Evolutionary conservation across 1,139 yeast genomes (phyloP), one percentile per base, ranked within the genome.

Genomic region (Suhomyces chickasaworum): DNA sequence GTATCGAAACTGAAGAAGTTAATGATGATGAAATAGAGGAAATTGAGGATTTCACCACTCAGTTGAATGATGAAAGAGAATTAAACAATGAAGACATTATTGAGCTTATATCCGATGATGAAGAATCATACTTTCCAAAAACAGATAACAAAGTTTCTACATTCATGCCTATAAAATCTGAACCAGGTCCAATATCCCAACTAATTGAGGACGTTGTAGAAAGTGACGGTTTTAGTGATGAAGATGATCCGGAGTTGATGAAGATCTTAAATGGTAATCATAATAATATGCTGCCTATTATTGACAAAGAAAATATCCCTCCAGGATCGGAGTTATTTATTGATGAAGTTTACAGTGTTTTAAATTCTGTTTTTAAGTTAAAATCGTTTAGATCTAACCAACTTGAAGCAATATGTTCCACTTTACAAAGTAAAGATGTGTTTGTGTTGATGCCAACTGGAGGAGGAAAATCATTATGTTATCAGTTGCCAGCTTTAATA

Each of bases 391-490:
- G 99, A 44, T 78, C 84, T 3, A 89, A 93, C 61, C 99, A 95
- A 61, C 68, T 84, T 35, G 95, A 89, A 49, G 98, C 98, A 0
- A 78, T 95, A 10, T 82, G 86, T 55, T 84, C 96, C 0, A 85
- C 97, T 0, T 69, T 95, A 30, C 66, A 77, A 12, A 96, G 97
- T 1, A 77, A 78, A 41, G 99, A 95, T 64, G 96, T 89, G 0
- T 89, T 95, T 69, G 97, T 95, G 1, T 73, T 95, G 54, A 93
- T 95, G 97, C 99, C 99, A 0, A 95, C 99, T 0, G 99, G 99
- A 37, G 99, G 99, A 42, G 99, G 99, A 42, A 95, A 95, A 64
- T 91, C 98, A 0, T 70, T 95, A 36, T 95, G 99, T 62, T 95
- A 91, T 64, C 99, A 95, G 65, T 70, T 95, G 16, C 99, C 99